Evolutionary conservation across 176 grass and related monocot species (phyloP), one percentile per base, ranked within the genome.

Genomic region (Carex parvula): DNA sequence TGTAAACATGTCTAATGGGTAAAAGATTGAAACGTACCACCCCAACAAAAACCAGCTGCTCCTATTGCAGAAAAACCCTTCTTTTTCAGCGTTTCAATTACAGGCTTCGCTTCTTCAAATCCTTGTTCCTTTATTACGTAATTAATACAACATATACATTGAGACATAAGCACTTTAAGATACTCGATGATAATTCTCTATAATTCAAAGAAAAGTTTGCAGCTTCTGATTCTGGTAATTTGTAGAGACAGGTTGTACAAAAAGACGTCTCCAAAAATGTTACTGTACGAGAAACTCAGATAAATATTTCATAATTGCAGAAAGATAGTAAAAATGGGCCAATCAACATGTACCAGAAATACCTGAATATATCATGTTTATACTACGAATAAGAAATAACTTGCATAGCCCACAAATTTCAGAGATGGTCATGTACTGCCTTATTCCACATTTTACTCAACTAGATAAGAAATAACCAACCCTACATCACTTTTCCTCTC

Each of bases 21-120:
- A 50, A 10, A 50, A 50, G 46, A 12, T 50, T 50, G 46, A 50
- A 50, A 63, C 85, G 1, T 81, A 87, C 85, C 85, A 32, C 85
- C 85, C 85, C 85, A 87, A 64, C 85, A 87, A 73, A 61, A 87
- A 29, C 85, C 85, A 62, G 66, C 79, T 81, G 85, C 76, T 42
- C 79, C 85, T 48, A 87, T 64, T 82, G 78, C 64, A 58, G 76
- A 61, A 60, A 87, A 12, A 12, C 78, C 78, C 33, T 82, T 82
- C 15, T 46, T 72, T 87, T 60, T 87, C 68, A 87, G 58, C 4
- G 78, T 64, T 81, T 57, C 79, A 60, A 86, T 80, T 80, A 81
- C 61, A 3, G 26, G 42, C 64, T 86, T 86, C 71, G 76, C 75
- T n/a, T 86, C 84, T 67, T 80, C 84, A 86, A 69, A 86, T 67